A percentile compares a stretch with the other conserved stretches of the same genome.
These are phyloP conservation scores for Flaveria robusta DNA, from an alignment of 129 eudicot genomes.

Conservation along the genomic window DNA sequence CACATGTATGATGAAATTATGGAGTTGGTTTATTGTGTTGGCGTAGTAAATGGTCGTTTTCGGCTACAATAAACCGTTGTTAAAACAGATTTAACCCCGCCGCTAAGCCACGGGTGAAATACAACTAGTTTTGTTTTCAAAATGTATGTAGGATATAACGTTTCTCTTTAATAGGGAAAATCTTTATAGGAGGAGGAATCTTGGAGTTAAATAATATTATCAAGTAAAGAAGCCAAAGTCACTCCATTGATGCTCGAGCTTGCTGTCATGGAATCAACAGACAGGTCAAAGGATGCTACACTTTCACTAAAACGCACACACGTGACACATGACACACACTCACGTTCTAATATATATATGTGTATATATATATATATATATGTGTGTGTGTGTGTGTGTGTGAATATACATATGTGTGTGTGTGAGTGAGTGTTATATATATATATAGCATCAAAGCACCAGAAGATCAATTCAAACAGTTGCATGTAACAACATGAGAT, in stretches of 20 bases:
- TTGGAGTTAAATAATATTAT: too few species aligned
- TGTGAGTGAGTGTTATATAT: not conserved
- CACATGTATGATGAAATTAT: too few species aligned
- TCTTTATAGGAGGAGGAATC: too few species aligned
- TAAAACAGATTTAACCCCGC: too few species aligned
- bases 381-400: not conserved
- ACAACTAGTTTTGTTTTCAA: too few species aligned
- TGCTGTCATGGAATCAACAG: slow-evolving; percentile 56
- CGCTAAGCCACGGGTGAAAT: too few species aligned
- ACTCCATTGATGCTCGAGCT: slow-evolving; percentile 56
- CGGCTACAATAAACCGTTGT: too few species aligned
- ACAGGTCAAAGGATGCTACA: slow-evolving; percentile 59
- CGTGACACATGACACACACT: slow-evolving; percentile 24
- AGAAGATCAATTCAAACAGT: slow-evolving; percentile 3
- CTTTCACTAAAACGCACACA: slow-evolving; percentile 32
- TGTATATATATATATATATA: not conserved
- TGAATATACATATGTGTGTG: not conserved
- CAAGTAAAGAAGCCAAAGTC: slow-evolving; percentile 29
- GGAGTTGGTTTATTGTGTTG: too few species aligned
- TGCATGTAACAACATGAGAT: slow-evolving; percentile 35
- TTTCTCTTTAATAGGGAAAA: too few species aligned
- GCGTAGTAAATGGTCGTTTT: too few species aligned
- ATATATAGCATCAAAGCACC: not conserved
- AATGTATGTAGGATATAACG: too few species aligned
- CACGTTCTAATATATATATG: slow-evolving; percentile 2